Conservation (phyloP, 2,329 filamentous ascomycete species). For the Trichoderma sp. region DNA sequence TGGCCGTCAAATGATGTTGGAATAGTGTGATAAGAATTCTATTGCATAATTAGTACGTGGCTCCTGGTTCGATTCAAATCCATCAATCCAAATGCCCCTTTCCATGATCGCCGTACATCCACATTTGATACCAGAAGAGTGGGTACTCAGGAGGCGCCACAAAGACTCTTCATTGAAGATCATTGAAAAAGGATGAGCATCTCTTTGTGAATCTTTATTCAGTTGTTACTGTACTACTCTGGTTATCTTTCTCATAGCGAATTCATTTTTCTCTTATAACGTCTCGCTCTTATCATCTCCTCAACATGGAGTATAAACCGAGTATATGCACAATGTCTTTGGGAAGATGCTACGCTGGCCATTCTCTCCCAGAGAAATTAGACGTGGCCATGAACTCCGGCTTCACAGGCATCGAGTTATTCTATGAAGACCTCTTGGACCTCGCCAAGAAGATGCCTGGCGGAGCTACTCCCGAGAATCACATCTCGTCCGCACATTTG, state of each 20-base stretch:
- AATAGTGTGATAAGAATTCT: neutral
- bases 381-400: slow-evolving; percentile 65
- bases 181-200: neutral
- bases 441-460: slow-evolving; percentile 51
- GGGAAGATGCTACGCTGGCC: slow-evolving; percentile 67
- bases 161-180: neutral
- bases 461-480: slow-evolving; percentile 41
- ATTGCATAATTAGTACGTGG: neutral
- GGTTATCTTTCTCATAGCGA: neutral
- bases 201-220: neutral
- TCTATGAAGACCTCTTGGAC: slow-evolving; percentile 73
- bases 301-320: slow-evolving; percentile 42
- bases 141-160: neutral
- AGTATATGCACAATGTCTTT: slow-evolving; percentile 78
- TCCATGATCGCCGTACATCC: neutral
- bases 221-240: neutral
- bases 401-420: slow-evolving; percentile 72
- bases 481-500: slow-evolving; percentile 58
- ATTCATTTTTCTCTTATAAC: neutral
- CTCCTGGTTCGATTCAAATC: neutral
- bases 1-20: neutral
- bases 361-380: slow-evolving; percentile 67
- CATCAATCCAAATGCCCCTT: neutral
- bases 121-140: neutral
- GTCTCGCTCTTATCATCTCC: neutral